Base-by-base conservation (phyloP, 1,139 yeast genomes). In the Taphrina wiesneri region DNA sequence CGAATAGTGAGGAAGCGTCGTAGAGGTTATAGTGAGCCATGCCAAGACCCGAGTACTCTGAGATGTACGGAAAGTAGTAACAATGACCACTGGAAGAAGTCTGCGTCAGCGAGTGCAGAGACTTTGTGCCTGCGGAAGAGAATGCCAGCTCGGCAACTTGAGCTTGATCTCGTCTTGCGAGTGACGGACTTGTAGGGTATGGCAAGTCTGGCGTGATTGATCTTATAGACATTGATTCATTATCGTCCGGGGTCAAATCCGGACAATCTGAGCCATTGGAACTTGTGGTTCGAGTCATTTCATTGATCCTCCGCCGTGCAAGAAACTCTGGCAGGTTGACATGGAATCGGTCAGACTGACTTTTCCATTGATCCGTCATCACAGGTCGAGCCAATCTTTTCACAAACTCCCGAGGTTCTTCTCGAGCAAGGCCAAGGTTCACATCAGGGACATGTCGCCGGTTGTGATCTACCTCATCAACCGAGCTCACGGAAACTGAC, bases 211-310 rank as follows among this genome's bases (percentile, higher is more conserved):
- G 49, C 13, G 49, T 19, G 26, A 21, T 21, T 11, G 49, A 45
- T 21, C 49, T 45, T 2, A 28, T 6, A 7, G 49, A 45, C 28
- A n/a, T 45, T 19, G 49, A 21, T 9, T 45, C 49, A 21, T n/a
- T 23, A n/a, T 45, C 49, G 49, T 45, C 49, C 13, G 25, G 49
- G 17, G 49, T 21, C 49, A 45, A 45, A 6, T 45, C 49, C n/a
- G 49, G 49, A 45, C 49, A 45, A 21, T 45, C 49, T n/a, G 49
- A 21, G 49, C 2, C 26, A n/a, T 21, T 9, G 17, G 28, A 23
- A n/a, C 49, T 45, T n/a, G 49, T 2, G n/a, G 28, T 45, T 13
- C 2, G 3, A 3, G 7, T 11, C 28, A 45, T 9, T 28, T 45
- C n/a, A 7, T 45, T 11, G 11, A 6, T 13, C 21, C 28, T 21